Base-by-base conservation (phyloP, 2,329 filamentous ascomycete species). In the Exophiala lecanii-corni region DNA sequence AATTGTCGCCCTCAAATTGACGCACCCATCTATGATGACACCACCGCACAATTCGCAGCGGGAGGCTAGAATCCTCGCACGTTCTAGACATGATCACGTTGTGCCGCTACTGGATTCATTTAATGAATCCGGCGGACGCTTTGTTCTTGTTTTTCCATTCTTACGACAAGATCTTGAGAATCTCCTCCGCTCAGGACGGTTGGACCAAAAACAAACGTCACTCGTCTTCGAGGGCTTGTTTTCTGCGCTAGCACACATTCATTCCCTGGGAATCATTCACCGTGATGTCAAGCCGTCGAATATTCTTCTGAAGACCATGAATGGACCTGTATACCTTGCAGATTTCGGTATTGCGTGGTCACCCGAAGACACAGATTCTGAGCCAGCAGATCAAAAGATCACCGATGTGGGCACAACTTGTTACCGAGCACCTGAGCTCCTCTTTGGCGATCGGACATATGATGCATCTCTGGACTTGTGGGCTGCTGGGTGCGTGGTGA, bases 321-420 rank as follows among this genome's bases (percentile, higher is more conserved):
- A 75, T 4, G 86, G 85, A 0, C 84, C 87, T 3, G 86, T 86
- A 3, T 85, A 82, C 55, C 73, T 98, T 2, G 81, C 87, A 25
- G 92, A 98, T 63, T 97, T 98, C 67, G 91, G 92, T 38, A 94
- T 92, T 28, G 80, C 89, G 6, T 96, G 89, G 89, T 80, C 83
- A 53, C 77, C 83, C 2, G 63, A 72, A 9, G 65, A 71, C 16
- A 52, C 64, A 4, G 65, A 68, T 3, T 75, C 77, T 10, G 92
- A 98, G 60, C 71, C 79, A 1, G 59, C 70, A 6, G 62, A 78
- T 41, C 58, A 72, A 41, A 97, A 97, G 65, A 84, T 95, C 39
- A 82, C 92, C 5, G 94, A 98, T 61, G 86, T 98, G 18, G 92
- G 92, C 25, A 97, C 91, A 1, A 91, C 89, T 0, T 79, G 85